A percentile compares a stretch with the other conserved stretches of the same genome.
phyloP scores from a whole-genome alignment of 768 basidiomycete species.

The Rhodotorula paludigena region DNA sequence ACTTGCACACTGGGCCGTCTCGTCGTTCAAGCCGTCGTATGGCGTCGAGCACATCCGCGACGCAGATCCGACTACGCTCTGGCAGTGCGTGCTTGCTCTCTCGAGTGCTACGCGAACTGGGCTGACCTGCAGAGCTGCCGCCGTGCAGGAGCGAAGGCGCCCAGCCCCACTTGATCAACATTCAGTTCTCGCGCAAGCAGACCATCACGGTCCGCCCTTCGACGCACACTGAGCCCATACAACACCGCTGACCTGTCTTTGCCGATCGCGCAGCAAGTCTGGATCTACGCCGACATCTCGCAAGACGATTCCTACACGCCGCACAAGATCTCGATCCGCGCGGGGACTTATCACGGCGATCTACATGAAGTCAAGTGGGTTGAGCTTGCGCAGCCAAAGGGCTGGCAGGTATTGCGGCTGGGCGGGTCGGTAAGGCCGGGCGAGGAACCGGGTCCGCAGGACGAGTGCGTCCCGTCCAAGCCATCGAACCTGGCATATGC shows the following conservation, averaged over 20 bases:
- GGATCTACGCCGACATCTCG: conserved; percentile 70
- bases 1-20: conserved; percentile 91
- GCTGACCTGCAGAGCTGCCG: neutral
- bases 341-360: conserved; percentile 85
- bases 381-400: conserved; percentile 82
- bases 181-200: conserved; percentile 86
- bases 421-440: conserved; percentile 55
- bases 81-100: conserved; percentile 69
- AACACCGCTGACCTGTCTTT: neutral
- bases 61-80: conserved; percentile 79
- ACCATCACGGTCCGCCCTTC: conserved; percentile 66
- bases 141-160: conserved; percentile 68
- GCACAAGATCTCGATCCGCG: conserved; percentile 78
- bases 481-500: too few relatives aligned
- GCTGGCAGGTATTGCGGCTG: conserved; percentile 85
- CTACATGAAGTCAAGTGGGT: conserved; percentile 71
- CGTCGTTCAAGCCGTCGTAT: conserved; percentile 92
- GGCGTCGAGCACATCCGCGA: conserved; percentile 83
- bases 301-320: conserved; percentile 97
- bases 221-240: neutral
- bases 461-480: conserved; percentile 64
- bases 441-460: conserved; percentile 66
- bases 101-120: conserved; percentile 46
- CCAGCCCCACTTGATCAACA: conserved; percentile 91
- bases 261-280: conserved; percentile 63